Evolutionary conservation across 306 rosid genomes (phyloP).

Genomic region (Acmispon strigosus): DNA sequence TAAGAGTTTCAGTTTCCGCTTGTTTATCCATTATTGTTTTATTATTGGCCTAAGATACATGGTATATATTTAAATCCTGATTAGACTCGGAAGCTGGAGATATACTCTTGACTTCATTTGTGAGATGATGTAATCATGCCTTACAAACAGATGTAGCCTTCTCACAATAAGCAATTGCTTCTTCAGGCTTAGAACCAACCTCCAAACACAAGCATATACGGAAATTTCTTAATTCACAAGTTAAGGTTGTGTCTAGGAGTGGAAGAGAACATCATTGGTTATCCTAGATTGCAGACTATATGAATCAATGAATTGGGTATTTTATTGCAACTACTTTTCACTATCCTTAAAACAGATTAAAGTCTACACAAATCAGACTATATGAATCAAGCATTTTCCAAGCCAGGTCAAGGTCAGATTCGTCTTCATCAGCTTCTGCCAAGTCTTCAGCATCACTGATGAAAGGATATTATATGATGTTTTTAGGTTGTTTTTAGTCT

Average conservation of each 20-base stretch:
- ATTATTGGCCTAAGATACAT: constrained; percentile 30
- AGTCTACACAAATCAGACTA: background rate
- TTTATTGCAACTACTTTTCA: constrained; percentile 2
- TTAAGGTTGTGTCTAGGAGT: constrained; percentile 38
- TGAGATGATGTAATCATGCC: constrained; percentile 55
- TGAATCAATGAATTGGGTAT: constrained; percentile 3
- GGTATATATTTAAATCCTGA: constrained; percentile 24
- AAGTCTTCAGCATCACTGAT: constrained; percentile 71
- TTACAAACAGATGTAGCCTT: constrained; percentile 80
- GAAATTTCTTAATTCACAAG: constrained; percentile 56
- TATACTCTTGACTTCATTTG: constrained; percentile 44
- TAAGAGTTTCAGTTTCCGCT: constrained; percentile 75
- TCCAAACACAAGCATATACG: constrained; percentile 91
- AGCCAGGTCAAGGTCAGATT: constrained; percentile 89
- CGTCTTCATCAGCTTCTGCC: constrained; percentile 89
- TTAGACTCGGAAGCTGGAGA: constrained; percentile 36
- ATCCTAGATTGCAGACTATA: background rate
- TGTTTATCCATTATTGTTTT: constrained; percentile 41
- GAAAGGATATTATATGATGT: no score
- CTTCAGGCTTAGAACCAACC: constrained; percentile 66
- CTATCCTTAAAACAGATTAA: background rate
- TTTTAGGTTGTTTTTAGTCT: no score
- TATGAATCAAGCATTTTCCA: constrained; percentile 91
- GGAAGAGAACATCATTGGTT: background rate
- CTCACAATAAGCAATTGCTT: constrained; percentile 71